Evolutionary conservation across 2,329 filamentous ascomycete genomes (phyloP).

Genomic region (Neopestalotiopsis clavispora): DNA sequence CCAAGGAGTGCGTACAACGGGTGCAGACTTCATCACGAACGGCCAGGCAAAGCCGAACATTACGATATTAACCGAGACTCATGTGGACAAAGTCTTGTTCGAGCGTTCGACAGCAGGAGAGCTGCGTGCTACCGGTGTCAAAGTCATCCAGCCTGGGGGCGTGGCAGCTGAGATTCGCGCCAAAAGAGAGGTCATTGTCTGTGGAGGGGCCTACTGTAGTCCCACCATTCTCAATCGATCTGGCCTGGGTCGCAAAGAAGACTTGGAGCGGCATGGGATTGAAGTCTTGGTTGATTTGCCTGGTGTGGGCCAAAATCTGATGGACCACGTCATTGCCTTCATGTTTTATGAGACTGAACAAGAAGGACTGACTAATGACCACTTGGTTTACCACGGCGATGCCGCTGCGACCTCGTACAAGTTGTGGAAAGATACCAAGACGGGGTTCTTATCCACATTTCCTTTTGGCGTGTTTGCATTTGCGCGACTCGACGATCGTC

Average conservation of each 20-base stretch:
- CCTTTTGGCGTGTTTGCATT: constrained; percentile 68
- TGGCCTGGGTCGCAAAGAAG: constrained; percentile 52
- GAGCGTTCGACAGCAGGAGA: constrained; percentile 37
- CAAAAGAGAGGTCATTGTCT: constrained; percentile 45
- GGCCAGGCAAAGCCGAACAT: constrained; percentile 47
- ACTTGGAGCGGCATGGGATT: constrained; percentile 32
- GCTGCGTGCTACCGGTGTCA: constrained; percentile 44
- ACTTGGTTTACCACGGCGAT: constrained; percentile 56
- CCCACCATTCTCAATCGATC: constrained; percentile 58
- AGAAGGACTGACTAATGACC: constrained; percentile 58
- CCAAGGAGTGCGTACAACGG: constrained; percentile 56
- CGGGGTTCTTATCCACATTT: constrained; percentile 63
- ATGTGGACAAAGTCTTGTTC: constrained; percentile 58
- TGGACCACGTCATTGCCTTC: constrained; percentile 52
- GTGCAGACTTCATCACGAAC: constrained; percentile 55
- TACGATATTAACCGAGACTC: constrained; percentile 50
- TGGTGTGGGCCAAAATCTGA: constrained; percentile 27
- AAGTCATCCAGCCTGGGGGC: constrained; percentile 50
- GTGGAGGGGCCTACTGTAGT: constrained; percentile 54
- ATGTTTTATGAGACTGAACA: constrained; percentile 64
- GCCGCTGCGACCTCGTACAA: constrained; percentile 54
- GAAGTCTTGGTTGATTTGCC: constrained; percentile 23
- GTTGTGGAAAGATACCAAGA: constrained; percentile 62
- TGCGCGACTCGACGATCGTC: constrained; percentile 64
- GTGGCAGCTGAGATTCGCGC: constrained; percentile 39